phyloP scores from a whole-genome alignment of 129 eudicot genomes.

The Gnaphalium uliginosum region DNA sequence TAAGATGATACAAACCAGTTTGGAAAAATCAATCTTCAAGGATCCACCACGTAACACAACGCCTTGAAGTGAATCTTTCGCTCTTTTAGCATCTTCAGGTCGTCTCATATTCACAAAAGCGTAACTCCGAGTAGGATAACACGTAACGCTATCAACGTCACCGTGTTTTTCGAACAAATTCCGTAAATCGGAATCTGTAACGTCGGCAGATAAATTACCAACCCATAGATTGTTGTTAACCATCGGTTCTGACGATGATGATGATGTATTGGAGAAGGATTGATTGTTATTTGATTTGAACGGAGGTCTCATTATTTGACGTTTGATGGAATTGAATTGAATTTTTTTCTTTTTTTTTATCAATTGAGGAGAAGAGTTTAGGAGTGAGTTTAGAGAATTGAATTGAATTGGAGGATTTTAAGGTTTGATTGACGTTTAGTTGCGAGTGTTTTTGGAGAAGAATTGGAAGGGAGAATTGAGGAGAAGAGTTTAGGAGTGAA shows the following conservation, averaged over 20 bases:
- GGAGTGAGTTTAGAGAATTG: too few relatives aligned
- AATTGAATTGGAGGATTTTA: not conserved
- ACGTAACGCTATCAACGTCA: slow-evolving; percentile 48
- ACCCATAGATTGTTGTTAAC: slow-evolving; percentile 64
- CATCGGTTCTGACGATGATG: slow-evolving; percentile 32
- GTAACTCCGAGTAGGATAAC: slow-evolving; percentile 57
- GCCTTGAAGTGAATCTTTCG: slow-evolving; percentile 56
- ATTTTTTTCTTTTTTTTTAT: too few relatives aligned
- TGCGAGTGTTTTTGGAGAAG: not conserved
- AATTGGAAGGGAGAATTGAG: too few relatives aligned
- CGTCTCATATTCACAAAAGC: slow-evolving; percentile 61
- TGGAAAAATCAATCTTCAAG: slow-evolving; percentile 71
- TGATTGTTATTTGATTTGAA: slow-evolving; percentile 25
- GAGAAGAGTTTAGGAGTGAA: not conserved
- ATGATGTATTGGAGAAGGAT: slow-evolving; percentile 19
- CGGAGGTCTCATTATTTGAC: slow-evolving; percentile 30
- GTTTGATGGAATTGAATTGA: not conserved
- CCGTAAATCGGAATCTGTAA: slow-evolving; percentile 53
- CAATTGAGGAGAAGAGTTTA: too few relatives aligned
- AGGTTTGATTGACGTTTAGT: not conserved
- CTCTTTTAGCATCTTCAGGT: slow-evolving; percentile 51
- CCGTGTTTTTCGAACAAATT: slow-evolving; percentile 54
- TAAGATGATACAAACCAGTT: slow-evolving; percentile 63
- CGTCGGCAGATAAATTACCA: slow-evolving; percentile 59
- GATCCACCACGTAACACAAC: slow-evolving; percentile 42